A percentile compares a stretch with the other conserved stretches of the same genome.
Conservation (phyloP, 2,329 filamentous ascomycete genomes). For the Ceratocystiopsis brevicomis region DNA sequence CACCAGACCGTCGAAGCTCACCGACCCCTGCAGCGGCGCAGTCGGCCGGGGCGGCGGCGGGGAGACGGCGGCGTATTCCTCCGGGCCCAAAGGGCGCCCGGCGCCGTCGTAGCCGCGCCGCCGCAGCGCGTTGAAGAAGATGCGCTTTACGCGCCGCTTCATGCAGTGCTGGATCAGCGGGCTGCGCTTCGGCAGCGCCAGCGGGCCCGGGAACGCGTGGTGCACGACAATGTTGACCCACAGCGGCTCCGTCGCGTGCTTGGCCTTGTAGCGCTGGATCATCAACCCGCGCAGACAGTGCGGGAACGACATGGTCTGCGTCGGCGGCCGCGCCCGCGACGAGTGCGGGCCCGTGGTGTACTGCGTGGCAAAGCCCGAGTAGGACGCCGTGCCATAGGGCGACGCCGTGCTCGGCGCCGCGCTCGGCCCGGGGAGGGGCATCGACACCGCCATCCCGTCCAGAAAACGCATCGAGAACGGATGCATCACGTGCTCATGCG, state of each 20-base stretch:
- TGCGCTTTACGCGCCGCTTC: constrained; percentile 6
- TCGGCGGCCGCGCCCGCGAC: neutral
- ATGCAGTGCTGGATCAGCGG: constrained; percentile 3
- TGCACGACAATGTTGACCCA: constrained; percentile 7
- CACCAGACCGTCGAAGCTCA: constrained; percentile 2
- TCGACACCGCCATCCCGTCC: neutral
- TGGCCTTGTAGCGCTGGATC: constrained; percentile 13
- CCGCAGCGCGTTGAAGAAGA: constrained; percentile 9
- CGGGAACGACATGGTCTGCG: neutral
- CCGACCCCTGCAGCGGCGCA: too few relatives aligned
- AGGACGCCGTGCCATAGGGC: too few relatives aligned
- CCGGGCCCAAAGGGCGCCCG: constrained; percentile 5
- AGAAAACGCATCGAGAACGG: constrained; percentile 13
- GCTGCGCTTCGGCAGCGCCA: neutral
- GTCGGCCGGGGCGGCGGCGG: too few relatives aligned
- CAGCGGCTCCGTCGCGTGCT: constrained; percentile 10
- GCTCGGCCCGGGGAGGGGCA: neutral
- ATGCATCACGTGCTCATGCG: constrained; percentile 12
- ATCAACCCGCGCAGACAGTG: constrained; percentile 11
- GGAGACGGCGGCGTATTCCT: neutral
- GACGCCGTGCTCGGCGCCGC: neutral
- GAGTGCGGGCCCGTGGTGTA: constrained; percentile 2
- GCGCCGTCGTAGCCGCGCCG: constrained; percentile 10
- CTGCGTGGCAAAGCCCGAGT: too few relatives aligned
- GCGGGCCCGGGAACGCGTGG: neutral